phyloP scores from a whole-genome alignment of 148 eudicot species.

The Chenopodium formosanum region DNA sequence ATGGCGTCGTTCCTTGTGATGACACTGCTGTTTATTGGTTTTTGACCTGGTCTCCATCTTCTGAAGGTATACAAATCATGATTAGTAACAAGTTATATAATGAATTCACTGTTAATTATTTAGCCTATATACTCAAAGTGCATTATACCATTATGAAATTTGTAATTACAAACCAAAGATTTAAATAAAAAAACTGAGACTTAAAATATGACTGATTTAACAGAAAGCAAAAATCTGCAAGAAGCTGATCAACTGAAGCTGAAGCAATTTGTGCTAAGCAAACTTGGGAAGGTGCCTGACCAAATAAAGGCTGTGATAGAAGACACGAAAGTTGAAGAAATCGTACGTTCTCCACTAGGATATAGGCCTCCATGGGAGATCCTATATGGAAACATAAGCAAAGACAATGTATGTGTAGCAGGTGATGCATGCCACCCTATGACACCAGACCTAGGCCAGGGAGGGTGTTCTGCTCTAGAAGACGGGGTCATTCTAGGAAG shows the following conservation, averaged over 20 bases:
- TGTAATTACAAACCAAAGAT: too few species aligned
- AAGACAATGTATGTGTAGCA: slow-evolving; percentile 53
- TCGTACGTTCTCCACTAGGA: slow-evolving; percentile 36
- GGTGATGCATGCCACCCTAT: slow-evolving; percentile 68
- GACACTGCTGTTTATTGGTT: slow-evolving; percentile 49
- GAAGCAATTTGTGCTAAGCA: slow-evolving; percentile 53
- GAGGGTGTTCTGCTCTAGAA: slow-evolving; percentile 56
- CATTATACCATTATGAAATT: too few species aligned
- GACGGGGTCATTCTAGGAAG: slow-evolving; percentile 52
- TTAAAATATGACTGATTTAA: background rate
- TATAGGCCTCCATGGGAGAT: slow-evolving; percentile 48
- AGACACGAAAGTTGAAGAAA: slow-evolving; percentile 30
- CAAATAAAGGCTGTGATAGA: slow-evolving; percentile 31
- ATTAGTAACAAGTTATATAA: too few species aligned
- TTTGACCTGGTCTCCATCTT: slow-evolving; percentile 42
- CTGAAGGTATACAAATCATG: slow-evolving; percentile 32
- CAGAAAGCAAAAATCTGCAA: slow-evolving; percentile 25
- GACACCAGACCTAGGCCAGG: slow-evolving; percentile 73
- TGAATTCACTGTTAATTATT: too few species aligned
- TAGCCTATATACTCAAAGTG: too few species aligned
- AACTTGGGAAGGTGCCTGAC: slow-evolving; percentile 48
- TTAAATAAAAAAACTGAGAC: background rate
- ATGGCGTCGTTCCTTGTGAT: slow-evolving; percentile 48
- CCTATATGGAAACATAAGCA: slow-evolving; percentile 43
- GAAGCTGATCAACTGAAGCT: slow-evolving; percentile 43